Evolutionary conservation across 2,329 filamentous ascomycete genomes (phyloP).

Genomic region (Akanthomyces lecanii): DNA sequence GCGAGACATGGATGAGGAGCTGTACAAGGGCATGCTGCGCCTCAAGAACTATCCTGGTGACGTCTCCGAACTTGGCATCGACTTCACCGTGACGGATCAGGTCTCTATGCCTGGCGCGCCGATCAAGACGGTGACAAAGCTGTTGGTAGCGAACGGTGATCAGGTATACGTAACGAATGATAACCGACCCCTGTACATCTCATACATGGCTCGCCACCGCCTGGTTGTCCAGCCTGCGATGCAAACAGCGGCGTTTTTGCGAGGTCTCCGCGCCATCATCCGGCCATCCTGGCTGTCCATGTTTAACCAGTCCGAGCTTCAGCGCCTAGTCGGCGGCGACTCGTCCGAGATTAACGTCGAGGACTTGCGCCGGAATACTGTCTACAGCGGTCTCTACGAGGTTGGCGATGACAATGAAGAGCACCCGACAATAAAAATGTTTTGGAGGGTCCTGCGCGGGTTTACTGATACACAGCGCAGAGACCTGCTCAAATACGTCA

Average conservation of each 20-base stretch:
- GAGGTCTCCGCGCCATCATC: slow-evolving; percentile 81
- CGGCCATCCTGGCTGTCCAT: slow-evolving; percentile 91
- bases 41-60: slow-evolving; percentile 84
- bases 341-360: slow-evolving; percentile 79
- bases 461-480: slow-evolving; percentile 74
- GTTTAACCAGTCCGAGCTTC: slow-evolving; percentile 96
- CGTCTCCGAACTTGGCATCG: slow-evolving; percentile 65
- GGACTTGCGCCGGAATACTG: slow-evolving; percentile 78
- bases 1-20: slow-evolving; percentile 80
- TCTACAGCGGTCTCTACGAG: slow-evolving; percentile 81
- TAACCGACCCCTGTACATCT: slow-evolving; percentile 91
- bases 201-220: slow-evolving; percentile 82
- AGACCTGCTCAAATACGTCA: slow-evolving; percentile 92
- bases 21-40: slow-evolving; percentile 79
- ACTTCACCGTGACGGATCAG: slow-evolving; percentile 84
- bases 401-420: slow-evolving; percentile 87
- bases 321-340: slow-evolving; percentile 88
- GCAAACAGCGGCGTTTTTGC: slow-evolving; percentile 86
- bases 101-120: slow-evolving; percentile 43
- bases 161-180: slow-evolving; percentile 80
- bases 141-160: slow-evolving; percentile 73
- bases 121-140: slow-evolving; percentile 62
- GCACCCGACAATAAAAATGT: slow-evolving; percentile 78
- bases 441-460: slow-evolving; percentile 83
- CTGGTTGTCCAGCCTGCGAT: slow-evolving; percentile 72